These are phyloP conservation scores for Dryas alaskensis DNA, from an alignment of 306 rosid genomes.

Conservation along the genomic window DNA sequence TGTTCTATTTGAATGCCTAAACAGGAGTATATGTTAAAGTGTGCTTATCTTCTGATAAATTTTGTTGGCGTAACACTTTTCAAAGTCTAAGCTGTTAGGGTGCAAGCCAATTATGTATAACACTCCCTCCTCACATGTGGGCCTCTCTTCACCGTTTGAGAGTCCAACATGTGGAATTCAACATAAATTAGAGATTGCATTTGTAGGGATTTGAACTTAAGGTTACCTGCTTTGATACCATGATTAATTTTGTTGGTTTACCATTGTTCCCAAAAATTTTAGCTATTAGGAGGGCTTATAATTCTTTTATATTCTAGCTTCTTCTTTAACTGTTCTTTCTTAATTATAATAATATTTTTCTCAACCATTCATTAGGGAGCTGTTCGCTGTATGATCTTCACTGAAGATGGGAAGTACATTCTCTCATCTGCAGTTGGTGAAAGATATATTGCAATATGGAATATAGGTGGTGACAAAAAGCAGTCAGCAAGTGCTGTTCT, in stretches of 20 bases:
- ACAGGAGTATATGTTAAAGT: background rate
- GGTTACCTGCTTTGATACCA: background rate
- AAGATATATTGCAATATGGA: slow-evolving; percentile 89
- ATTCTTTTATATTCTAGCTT: background rate
- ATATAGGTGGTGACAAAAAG: slow-evolving; percentile 56
- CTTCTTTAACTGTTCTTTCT: background rate
- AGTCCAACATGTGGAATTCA: background rate
- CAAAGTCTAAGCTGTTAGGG: background rate
- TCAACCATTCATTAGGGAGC: slow-evolving; percentile 56
- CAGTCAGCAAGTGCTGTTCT: slow-evolving; percentile 81
- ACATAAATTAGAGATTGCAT: background rate
- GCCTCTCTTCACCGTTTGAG: background rate
- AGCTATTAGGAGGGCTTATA: background rate
- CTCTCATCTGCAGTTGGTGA: slow-evolving; percentile 87
- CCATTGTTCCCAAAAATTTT: background rate
- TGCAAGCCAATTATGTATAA: background rate
- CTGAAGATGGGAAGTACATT: slow-evolving; percentile 77
- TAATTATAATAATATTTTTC: slow-evolving; percentile 24
- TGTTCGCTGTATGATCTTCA: slow-evolving; percentile 77
- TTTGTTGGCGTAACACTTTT: background rate
- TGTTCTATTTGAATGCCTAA: background rate
- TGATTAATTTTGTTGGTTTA: background rate
- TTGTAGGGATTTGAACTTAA: background rate
- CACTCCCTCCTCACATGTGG: background rate
- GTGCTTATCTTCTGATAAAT: background rate